phyloP scores from a whole-genome alignment of 1,284 basidiomycete genomes.

The Naganishia liquefaciens region DNA sequence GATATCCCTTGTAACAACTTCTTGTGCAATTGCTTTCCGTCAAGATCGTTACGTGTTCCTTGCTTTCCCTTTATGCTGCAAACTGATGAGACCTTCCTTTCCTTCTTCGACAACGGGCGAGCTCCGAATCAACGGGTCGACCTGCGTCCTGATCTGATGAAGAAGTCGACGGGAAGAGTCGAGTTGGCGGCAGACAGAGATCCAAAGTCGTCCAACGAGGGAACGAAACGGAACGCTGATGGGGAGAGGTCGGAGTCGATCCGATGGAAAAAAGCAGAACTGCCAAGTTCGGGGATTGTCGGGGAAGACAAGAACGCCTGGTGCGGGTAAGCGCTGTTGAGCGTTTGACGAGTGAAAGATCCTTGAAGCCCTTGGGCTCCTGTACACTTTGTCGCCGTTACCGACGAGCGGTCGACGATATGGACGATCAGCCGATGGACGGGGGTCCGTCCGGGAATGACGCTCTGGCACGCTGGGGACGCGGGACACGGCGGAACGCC shows the following conservation, averaged over 20 bases:
- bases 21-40: constrained; percentile 17
- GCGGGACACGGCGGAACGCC: neutral
- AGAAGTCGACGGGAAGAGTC: constrained; percentile 16
- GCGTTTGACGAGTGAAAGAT: constrained; percentile 27
- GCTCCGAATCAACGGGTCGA: constrained; percentile 29
- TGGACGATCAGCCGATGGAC: neutral
- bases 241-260: constrained; percentile 8
- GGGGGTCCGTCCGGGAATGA: constrained; percentile 19
- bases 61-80: constrained; percentile 15
- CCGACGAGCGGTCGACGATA: too few relatives aligned
- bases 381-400: too few relatives aligned
- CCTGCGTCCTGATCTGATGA: constrained; percentile 26
- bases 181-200: constrained; percentile 18
- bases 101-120: constrained; percentile 28
- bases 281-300: constrained; percentile 27
- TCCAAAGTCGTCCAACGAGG: constrained; percentile 9
- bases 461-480: constrained; percentile 5
- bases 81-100: constrained; percentile 23
- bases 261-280: constrained; percentile 16
- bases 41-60: constrained; percentile 18
- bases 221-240: constrained; percentile 15
- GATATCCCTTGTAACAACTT: constrained; percentile 17
- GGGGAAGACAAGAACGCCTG: constrained; percentile 28
- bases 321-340: constrained; percentile 25
- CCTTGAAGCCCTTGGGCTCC: constrained; percentile 15